phyloP scores from a whole-genome alignment of 331 rosid species.

The Quercus tomentella region DNA sequence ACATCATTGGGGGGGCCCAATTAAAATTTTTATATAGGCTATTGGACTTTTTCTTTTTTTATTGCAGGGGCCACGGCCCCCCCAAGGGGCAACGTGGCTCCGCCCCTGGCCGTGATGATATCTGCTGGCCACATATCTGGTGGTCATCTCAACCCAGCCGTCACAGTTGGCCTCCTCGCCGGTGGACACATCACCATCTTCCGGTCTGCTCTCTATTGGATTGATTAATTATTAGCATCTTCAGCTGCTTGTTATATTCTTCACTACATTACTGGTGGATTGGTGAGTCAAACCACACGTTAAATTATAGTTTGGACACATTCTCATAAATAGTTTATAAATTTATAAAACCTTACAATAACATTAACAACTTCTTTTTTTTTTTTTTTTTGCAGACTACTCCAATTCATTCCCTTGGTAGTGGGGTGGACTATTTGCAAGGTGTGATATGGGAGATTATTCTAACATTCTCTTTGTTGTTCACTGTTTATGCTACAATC shows the following conservation, averaged over 20 bases:
- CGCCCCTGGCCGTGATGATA: constrained; percentile 79
- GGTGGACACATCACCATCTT: constrained; percentile 78
- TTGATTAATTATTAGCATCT: constrained; percentile 71
- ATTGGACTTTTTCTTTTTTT: too few relatives aligned
- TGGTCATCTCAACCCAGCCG: constrained; percentile 89
- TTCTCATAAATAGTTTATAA: too few relatives aligned
- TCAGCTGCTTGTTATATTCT: constrained; percentile 56
- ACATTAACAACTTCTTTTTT: too few relatives aligned
- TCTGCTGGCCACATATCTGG: constrained; percentile 93
- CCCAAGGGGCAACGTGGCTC: too few relatives aligned
- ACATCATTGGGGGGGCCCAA: too few relatives aligned
- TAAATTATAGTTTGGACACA: too few relatives aligned
- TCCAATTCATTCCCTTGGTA: constrained; percentile 65
- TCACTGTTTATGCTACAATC: constrained; percentile 69
- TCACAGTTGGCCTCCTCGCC: constrained; percentile 61
- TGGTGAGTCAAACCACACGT: constrained; percentile 23
- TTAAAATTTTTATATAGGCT: too few relatives aligned
- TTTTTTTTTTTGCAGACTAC: constrained; percentile 32
- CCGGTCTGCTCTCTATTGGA: constrained; percentile 76
- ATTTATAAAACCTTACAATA: too few relatives aligned
- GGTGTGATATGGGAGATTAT: constrained; percentile 87
- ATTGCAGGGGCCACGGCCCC: too few relatives aligned
- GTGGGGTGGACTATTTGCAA: constrained; percentile 62
- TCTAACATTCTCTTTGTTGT: constrained; percentile 71
- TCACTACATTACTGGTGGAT: constrained; percentile 63